Evolutionary conservation across 73 alveolate species (phyloP).

Genomic region (Urostyla sp.): DNA sequence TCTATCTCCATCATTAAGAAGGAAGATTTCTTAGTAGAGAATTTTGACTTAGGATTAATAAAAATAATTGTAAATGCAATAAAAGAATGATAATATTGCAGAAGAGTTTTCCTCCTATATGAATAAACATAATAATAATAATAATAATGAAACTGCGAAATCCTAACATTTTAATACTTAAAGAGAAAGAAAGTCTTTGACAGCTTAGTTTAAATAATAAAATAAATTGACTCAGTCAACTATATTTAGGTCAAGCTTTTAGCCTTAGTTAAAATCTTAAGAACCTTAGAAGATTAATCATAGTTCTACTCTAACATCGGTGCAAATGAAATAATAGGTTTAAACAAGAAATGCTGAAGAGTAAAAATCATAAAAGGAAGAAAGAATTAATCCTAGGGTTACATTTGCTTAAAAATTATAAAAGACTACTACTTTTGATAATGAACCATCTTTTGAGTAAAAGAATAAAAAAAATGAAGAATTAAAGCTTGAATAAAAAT

Average conservation of each 20-base stretch:
- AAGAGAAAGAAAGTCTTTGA: neutral
- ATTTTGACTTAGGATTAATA: neutral
- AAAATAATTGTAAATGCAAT: neutral
- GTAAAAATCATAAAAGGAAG: no score
- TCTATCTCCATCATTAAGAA: constrained; percentile 14
- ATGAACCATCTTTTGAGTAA: neutral
- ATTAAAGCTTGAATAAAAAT: neutral
- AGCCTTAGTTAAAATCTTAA: no score
- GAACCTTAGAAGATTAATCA: no score
- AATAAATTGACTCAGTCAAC: neutral
- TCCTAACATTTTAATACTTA: neutral
- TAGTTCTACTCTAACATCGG: no score
- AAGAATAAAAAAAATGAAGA: neutral
- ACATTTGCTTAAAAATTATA: neutral
- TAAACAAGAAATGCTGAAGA: no score
- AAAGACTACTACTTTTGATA: constrained; percentile 1
- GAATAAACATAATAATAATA: neutral
- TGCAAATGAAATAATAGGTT: no score
- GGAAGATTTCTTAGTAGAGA: neutral
- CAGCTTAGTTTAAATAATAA: neutral
- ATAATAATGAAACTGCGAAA: neutral
- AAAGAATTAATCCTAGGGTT: neutral
- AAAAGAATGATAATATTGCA: neutral
- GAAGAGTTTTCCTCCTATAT: no score
- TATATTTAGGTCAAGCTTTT: no score